A percentile compares a stretch with the other conserved stretches of the same genome.
Evolutionary conservation across 345 rosid species (phyloP).

Genomic region (Salix viminalis): DNA sequence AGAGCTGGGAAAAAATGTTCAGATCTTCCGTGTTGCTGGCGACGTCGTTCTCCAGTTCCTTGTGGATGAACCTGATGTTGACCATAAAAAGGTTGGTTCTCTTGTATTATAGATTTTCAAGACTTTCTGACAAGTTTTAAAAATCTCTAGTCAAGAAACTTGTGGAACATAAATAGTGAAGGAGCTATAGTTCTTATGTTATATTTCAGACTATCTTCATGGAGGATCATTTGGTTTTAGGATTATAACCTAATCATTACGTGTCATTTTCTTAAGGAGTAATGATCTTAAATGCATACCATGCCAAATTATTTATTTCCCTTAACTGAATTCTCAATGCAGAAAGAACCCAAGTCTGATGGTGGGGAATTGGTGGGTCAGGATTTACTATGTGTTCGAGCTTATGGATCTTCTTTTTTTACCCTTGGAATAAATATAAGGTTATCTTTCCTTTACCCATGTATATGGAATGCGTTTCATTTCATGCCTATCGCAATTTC

Average conservation of each 20-base stretch:
- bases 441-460: constrained; percentile 22
- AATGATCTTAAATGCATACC: constrained; percentile 9
- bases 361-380: constrained; percentile 49
- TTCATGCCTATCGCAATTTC: background rate
- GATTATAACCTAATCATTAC: background rate
- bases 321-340: constrained; percentile 26
- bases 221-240: background rate
- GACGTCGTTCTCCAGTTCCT: constrained; percentile 65
- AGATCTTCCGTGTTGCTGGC: constrained; percentile 56
- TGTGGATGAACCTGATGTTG: constrained; percentile 46
- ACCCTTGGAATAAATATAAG: constrained; percentile 90
- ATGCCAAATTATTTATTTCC: background rate
- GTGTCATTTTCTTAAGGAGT: background rate
- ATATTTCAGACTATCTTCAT: background rate
- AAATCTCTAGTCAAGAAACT: background rate
- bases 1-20: constrained; percentile 65
- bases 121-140: background rate
- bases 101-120: background rate
- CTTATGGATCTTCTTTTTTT: constrained; percentile 85
- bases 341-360: constrained; percentile 47
- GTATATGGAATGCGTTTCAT: background rate
- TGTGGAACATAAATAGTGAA: background rate
- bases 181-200: background rate
- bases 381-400: constrained; percentile 73
- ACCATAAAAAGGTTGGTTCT: constrained; percentile 45